Base-by-base conservation (phyloP, 2,329 filamentous ascomycete species). In the Leptographium wingfieldii region DNA sequence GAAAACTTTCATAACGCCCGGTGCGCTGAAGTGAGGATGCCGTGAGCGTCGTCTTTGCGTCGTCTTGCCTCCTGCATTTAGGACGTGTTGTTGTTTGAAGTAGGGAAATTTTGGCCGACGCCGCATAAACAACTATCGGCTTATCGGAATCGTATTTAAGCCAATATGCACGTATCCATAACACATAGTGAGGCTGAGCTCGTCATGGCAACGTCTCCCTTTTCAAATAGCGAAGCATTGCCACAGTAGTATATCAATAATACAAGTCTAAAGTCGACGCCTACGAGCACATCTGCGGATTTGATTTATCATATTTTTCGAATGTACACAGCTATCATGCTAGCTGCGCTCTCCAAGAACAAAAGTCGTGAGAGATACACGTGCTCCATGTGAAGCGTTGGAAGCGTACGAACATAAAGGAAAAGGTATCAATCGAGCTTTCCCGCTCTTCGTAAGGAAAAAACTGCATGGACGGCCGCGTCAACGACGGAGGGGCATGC, bases 371-470 rank as follows among this genome's bases (percentile, higher is more conserved):
- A 51, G 43, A 43, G n/a, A 27, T 43, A 43, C 46, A 58, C 29
- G 48, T 51, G 56, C 49, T 51, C 35, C 5, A 16, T 46, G n/a
- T 49, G 40, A 35, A 57, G 43, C 43, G 43, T 46, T 14, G 12
- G 29, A 31, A 40, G 22, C 29, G 29, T 33, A 57, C 3, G 38
- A 35, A 52, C 11, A 58, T 51, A 33, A 57, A 57, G 27, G 33
- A 57, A 57, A 27, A 52, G 56, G 49, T 52, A 58, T 58, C 46
- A 52, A 48, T 29, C 27, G 40, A 56, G 55, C 38, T 25, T 58
- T 52, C 49, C 52, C 38, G 55, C 27, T 31, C 35, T 31, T 56
- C 38, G 40, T 56, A 27, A 56, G 27, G 40, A 49, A 16, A n/a
- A 29, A 56, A 46, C 16, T 31, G 35, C 35, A 9, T 25, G 35